A percentile compares a stretch with the other conserved stretches of the same genome.
phyloP scores from a whole-genome alignment of 139 green algal species.

The Tetradesmus lagerheimii region DNA sequence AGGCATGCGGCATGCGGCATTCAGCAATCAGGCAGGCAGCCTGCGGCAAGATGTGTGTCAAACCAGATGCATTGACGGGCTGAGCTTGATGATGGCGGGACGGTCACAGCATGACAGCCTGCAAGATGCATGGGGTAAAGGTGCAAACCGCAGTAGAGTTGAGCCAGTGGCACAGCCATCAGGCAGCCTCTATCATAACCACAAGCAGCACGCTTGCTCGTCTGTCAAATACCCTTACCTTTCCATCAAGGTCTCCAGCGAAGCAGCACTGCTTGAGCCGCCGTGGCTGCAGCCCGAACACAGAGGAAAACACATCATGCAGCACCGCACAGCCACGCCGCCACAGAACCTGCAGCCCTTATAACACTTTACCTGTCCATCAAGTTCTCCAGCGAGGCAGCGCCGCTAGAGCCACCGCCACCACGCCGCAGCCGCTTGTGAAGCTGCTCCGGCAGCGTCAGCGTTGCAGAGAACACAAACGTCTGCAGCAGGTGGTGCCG shows the following conservation, averaged over 20 bases:
- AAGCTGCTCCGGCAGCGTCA: conserved; percentile 88
- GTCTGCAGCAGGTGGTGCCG: conserved; percentile 79
- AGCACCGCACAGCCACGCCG: not conserved
- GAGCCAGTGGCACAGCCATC: not conserved
- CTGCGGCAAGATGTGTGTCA: too few species aligned
- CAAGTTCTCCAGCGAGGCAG: conserved; percentile 75
- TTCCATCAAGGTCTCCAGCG: conserved; percentile 87
- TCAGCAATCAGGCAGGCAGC: too few species aligned
- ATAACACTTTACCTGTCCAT: conserved; percentile 73
- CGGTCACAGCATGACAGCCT: not conserved
- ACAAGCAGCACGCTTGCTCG: too few species aligned
- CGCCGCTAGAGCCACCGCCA: conserved; percentile 73
- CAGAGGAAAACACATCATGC: conserved; percentile 18
- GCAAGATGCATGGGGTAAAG: too few species aligned
- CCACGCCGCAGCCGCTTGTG: conserved; percentile 78
- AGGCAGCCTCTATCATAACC: not conserved
- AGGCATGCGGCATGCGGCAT: too few species aligned
- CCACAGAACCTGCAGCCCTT: not conserved
- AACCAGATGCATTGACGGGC: not conserved
- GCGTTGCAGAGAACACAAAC: conserved; percentile 97
- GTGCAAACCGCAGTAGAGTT: too few species aligned
- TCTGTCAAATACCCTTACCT: too few species aligned
- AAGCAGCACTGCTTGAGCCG: conserved; percentile 35
- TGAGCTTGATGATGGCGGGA: not conserved
- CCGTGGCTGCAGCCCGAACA: too few species aligned